A percentile compares a stretch with the other conserved stretches of the same genome.
Conservation (phyloP, 2,329 filamentous ascomycete species). For the Fusarium zealandicum region DNA sequence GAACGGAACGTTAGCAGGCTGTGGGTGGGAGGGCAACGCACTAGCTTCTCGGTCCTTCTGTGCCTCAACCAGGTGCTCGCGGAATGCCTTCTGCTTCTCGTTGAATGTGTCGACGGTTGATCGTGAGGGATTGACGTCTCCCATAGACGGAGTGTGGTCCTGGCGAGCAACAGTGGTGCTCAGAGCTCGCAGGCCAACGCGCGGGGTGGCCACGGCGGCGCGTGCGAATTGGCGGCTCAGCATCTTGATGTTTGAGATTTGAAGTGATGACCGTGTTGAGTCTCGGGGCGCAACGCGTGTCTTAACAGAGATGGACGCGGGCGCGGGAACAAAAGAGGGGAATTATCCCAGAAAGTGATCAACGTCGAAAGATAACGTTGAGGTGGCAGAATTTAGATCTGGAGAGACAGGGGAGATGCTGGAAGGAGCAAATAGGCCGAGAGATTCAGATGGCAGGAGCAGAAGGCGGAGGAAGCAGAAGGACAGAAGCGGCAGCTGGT, state of each 20-base stretch:
- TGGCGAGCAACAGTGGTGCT: slow-evolving; percentile 58
- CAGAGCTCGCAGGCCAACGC: slow-evolving; percentile 62
- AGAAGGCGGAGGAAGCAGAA: slow-evolving; percentile 16
- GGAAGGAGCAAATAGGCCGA: slow-evolving; percentile 31
- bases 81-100: slow-evolving; percentile 83
- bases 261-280: slow-evolving; percentile 19
- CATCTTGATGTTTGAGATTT: slow-evolving; percentile 51
- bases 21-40: slow-evolving; percentile 60
- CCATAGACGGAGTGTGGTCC: slow-evolving; percentile 73
- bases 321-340: slow-evolving; percentile 18
- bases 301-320: slow-evolving; percentile 26
- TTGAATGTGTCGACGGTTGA: slow-evolving; percentile 79
- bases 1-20: slow-evolving; percentile 54
- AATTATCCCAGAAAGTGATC: slow-evolving; percentile 21
- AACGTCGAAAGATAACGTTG: slow-evolving; percentile 33
- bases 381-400: slow-evolving; percentile 20
- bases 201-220: slow-evolving; percentile 52
- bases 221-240: slow-evolving; percentile 60
- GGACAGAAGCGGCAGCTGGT: slow-evolving; percentile 37
- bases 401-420: slow-evolving; percentile 28
- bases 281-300: slow-evolving; percentile 30
- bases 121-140: slow-evolving; percentile 75
- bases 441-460: slow-evolving; percentile 20
- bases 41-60: slow-evolving; percentile 87
- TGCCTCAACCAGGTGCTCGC: slow-evolving; percentile 78